A percentile compares a stretch with the other conserved stretches of the same genome.
Evolutionary conservation across 371 early-diverging fungal species (phyloP).

Genomic region (Mucor circinelloides): DNA sequence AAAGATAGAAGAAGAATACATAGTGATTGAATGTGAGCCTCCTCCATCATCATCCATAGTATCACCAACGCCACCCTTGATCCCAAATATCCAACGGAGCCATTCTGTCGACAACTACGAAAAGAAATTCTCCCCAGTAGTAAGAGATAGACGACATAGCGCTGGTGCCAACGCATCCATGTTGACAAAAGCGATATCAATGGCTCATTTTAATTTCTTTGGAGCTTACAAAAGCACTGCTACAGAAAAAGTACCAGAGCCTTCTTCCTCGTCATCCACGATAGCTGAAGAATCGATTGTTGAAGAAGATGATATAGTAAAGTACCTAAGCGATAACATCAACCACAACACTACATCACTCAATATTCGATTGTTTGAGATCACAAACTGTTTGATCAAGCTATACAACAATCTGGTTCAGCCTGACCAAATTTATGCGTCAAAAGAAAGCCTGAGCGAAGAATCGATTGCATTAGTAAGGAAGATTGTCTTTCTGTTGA

Average conservation of each 20-base stretch:
- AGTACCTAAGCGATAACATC: neutral
- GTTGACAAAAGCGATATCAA: constrained; percentile 57
- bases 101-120: neutral
- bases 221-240: constrained; percentile 37
- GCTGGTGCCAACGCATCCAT: constrained; percentile 46
- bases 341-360: neutral
- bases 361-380: neutral
- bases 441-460: neutral
- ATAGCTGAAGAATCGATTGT: neutral
- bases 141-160: constrained; percentile 34
- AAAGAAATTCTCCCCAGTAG: neutral
- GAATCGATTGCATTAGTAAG: neutral
- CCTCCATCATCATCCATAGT: neutral
- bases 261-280: neutral
- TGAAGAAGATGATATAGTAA: neutral
- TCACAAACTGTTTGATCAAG: neutral
- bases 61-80: neutral
- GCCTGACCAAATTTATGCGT: neutral
- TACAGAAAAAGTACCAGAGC: neutral
- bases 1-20: constrained; percentile 7
- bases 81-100: neutral
- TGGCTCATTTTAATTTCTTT: constrained; percentile 56
- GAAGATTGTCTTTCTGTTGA: neutral
- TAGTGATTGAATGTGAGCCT: neutral
- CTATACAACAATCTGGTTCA: neutral